These are phyloP conservation scores for Cyanodermella asteris DNA, from an alignment of 2,329 filamentous ascomycete species.

Conservation along the genomic window DNA sequence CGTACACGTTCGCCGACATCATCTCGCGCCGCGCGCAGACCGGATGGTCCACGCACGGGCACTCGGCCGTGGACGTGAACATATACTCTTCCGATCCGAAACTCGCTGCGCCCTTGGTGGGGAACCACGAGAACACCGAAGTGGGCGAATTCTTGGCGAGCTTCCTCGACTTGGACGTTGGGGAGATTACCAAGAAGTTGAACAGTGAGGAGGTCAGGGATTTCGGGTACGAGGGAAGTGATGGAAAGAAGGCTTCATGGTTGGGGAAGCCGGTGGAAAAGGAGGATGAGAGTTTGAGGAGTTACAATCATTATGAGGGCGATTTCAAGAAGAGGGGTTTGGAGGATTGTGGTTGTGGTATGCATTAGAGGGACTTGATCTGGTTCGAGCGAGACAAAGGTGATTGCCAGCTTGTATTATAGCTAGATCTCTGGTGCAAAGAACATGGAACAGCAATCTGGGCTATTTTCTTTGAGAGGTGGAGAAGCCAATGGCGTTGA, in stretches of 20 bases:
- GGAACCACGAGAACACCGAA: constrained; percentile 91
- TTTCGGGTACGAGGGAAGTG: not conserved
- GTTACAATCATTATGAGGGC: constrained; percentile 3
- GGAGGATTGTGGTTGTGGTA: constrained; percentile 8
- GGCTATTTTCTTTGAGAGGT: too few relatives aligned
- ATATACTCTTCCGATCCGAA: constrained; percentile 64
- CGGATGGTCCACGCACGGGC: constrained; percentile 87
- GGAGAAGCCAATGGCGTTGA: too few relatives aligned
- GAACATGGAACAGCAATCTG: too few relatives aligned
- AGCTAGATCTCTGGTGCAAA: too few relatives aligned
- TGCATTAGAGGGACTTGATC: constrained; percentile 4
- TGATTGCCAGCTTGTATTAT: too few relatives aligned
- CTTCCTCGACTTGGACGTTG: constrained; percentile 63
- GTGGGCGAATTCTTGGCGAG: constrained; percentile 60
- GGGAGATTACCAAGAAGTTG: constrained; percentile 55
- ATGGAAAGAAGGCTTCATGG: constrained; percentile 2
- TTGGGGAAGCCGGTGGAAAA: constrained; percentile 4
- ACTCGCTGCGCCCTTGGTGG: constrained; percentile 40
- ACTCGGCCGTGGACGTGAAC: constrained; percentile 87
- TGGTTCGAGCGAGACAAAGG: not conserved
- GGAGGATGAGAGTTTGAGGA: constrained; percentile 2
- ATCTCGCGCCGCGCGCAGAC: constrained; percentile 71
- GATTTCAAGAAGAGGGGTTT: constrained; percentile 3
- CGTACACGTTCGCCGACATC: constrained; percentile 56
- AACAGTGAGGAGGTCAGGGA: constrained; percentile 12